A percentile compares a stretch with the other conserved stretches of the same genome.
These are phyloP conservation scores for Cladosporium sp. DNA, from an alignment of 2,329 filamentous ascomycete genomes.

Conservation along the genomic window DNA sequence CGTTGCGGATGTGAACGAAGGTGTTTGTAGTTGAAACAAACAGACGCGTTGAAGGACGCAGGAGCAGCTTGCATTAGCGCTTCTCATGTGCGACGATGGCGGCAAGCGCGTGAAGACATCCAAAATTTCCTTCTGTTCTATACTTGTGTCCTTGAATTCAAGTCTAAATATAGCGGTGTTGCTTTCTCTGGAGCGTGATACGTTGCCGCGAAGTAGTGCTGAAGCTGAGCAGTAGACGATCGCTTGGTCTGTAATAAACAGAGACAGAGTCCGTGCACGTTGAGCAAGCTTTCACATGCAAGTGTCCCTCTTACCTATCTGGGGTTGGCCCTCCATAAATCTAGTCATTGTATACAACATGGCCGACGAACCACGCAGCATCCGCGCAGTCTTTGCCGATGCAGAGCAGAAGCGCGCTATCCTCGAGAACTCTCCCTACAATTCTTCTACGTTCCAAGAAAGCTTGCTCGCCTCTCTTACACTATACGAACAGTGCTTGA, in stretches of 20 bases:
- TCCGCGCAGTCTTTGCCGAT: constrained; percentile 48
- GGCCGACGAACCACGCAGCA: constrained; percentile 49
- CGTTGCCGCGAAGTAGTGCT: too few species aligned
- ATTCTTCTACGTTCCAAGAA: constrained; percentile 61
- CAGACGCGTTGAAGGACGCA: background rate
- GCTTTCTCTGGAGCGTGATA: too few species aligned
- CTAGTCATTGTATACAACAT: constrained; percentile 15
- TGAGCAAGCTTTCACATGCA: background rate
- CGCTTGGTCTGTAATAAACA: too few species aligned
- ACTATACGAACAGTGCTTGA: constrained; percentile 68
- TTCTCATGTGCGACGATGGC: background rate
- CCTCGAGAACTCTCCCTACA: constrained; percentile 63
- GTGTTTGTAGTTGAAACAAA: constrained; percentile 13
- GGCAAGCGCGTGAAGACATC: background rate
- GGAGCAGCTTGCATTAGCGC: background rate
- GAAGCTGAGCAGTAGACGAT: too few species aligned
- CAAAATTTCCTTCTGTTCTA: background rate
- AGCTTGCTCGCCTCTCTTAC: constrained; percentile 63
- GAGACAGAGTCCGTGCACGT: background rate
- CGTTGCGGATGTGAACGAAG: background rate
- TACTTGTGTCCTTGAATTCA: background rate
- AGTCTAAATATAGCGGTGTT: too few species aligned
- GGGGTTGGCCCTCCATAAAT: background rate
- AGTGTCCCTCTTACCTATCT: constrained; percentile 2
- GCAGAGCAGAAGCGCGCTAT: constrained; percentile 53